Base-by-base conservation (phyloP, 208 protist species). In the Strigomonas culicis region DNA sequence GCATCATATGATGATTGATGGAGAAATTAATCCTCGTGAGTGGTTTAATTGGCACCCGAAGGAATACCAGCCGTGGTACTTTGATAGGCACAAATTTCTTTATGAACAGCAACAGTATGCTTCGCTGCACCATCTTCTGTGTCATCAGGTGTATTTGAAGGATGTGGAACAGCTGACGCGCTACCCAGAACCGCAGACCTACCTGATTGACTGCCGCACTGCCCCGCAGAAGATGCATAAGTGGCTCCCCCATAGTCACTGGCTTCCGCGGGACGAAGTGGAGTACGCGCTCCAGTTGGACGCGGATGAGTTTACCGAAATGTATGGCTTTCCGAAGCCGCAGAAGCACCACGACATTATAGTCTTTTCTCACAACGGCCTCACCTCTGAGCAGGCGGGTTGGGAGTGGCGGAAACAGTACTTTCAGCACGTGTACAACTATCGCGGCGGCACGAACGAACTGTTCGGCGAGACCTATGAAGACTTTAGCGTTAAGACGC, bases 41-140 rank as follows among this genome's bases (percentile, higher is more conserved):
- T 95, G 90, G 90, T 87, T 95, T 39, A 95, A 95, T 63, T 95
- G 90, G 87, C 90, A 95, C 60, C 80, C 83, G 36, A 93, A 93
- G 72, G 86, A 95, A 72, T 95, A 93, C 71, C 90, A 95, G 75
- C 90, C 90, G 47, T 95, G 90, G 90, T 95, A 93, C 74, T 93
- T 90, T 84, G 90, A 95, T 66, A 72, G 82, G 0, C 90, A 95
- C 72, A 93, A 92, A 52, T 95, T 95, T 68, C 70, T 93, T n/a
- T 95, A 92, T 69, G 90, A 95, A 68, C 90, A 84, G 66, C 82
- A 82, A 22, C 86, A 93, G 63, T 95, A 89, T 44, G 85, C 84
- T 17, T 71, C 79, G 4, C 72, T 81, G 28, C 82, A 93, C 55
- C 90, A 95, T 61, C 70, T 95, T 10, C 76, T 95, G 36, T 95